Percentiles rank a stretch among this genome's conserved stretches.
Conservation (phyloP, 768 basidiomycete genomes). For the Asterophora lycoperdoides region DNA sequence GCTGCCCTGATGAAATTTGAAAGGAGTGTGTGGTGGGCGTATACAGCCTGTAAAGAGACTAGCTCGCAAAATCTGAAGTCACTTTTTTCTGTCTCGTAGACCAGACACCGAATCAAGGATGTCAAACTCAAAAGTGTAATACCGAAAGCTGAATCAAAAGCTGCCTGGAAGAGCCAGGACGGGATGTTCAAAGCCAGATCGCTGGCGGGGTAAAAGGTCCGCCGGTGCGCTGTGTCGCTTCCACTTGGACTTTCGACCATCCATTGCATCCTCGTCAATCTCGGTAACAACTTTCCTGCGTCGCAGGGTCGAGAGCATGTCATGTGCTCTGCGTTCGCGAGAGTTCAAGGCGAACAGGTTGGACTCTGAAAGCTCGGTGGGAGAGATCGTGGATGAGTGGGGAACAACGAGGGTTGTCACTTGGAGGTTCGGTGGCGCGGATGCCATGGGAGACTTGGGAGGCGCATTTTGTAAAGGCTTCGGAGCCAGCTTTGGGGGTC, state of each 20-base stretch:
- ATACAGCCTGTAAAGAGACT: slow-evolving; percentile 2
- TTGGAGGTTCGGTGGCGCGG: slow-evolving; percentile 32
- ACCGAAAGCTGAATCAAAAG: slow-evolving; percentile 29
- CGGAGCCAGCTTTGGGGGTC: slow-evolving; percentile 25
- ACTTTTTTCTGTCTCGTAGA: slow-evolving; percentile 3
- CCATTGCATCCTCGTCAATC: slow-evolving; percentile 15
- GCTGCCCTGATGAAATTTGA: background rate
- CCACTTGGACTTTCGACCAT: slow-evolving; percentile 33
- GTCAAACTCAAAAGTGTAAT: background rate
- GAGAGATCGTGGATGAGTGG: slow-evolving; percentile 37
- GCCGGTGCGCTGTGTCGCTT: slow-evolving; percentile 63
- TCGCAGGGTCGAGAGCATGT: slow-evolving; percentile 63
- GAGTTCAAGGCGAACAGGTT: slow-evolving; percentile 49
- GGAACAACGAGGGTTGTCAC: slow-evolving; percentile 48
- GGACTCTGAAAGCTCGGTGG: slow-evolving; percentile 46
- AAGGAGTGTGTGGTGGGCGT: slow-evolving; percentile 8
- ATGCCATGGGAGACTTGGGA: slow-evolving; percentile 33
- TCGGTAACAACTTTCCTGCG: slow-evolving; percentile 49
- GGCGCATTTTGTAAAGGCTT: slow-evolving; percentile 29
- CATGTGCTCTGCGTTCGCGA: slow-evolving; percentile 52
- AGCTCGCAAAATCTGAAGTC: background rate
- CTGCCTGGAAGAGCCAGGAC: slow-evolving; percentile 55
- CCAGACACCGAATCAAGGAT: background rate
- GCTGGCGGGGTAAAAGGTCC: slow-evolving; percentile 47
- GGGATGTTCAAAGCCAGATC: slow-evolving; percentile 55